phyloP scores from a whole-genome alignment of 306 rosid species.

The Oxytropis ochrocephala region DNA sequence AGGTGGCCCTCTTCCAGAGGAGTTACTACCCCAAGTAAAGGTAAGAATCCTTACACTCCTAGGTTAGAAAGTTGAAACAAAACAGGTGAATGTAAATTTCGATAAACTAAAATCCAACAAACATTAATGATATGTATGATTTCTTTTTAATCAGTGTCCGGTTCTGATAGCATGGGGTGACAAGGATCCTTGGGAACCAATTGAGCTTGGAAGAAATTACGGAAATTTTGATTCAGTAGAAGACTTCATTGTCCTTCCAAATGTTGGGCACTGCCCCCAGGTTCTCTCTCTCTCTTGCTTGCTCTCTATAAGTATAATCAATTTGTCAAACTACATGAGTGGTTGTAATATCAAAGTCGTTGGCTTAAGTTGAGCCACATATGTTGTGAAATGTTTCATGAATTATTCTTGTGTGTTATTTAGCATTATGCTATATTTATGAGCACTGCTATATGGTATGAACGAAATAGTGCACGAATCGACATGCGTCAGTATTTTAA shows the following conservation, averaged over 20 bases:
- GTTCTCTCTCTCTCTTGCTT: slow-evolving; percentile 36
- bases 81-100: slow-evolving; percentile 4
- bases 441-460: too few species aligned
- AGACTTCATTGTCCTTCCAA: slow-evolving; percentile 76
- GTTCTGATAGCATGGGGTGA: slow-evolving; percentile 95
- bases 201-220: slow-evolving; percentile 68
- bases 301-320: neutral
- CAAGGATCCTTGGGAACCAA: slow-evolving; percentile 99
- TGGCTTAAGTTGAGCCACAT: too few species aligned
- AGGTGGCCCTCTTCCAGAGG: slow-evolving; percentile 95
- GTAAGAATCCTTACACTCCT: slow-evolving; percentile 25
- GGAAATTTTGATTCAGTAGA: slow-evolving; percentile 66
- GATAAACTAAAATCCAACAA: slow-evolving; percentile 16
- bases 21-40: slow-evolving; percentile 77
- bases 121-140: neutral
- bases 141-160: slow-evolving; percentile 62
- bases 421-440: too few species aligned
- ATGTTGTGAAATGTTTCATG: too few species aligned
- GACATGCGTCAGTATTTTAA: too few species aligned
- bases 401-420: too few species aligned
- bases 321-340: neutral
- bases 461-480: too few species aligned
- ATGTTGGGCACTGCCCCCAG: slow-evolving; percentile 99
- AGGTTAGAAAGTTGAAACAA: neutral
- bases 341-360: too few species aligned